Evolutionary conservation across 495 filamentous ascomycete genomes (phyloP), one percentile per base, ranked within the genome.

Genomic region (Lophiostoma macrostomum): DNA sequence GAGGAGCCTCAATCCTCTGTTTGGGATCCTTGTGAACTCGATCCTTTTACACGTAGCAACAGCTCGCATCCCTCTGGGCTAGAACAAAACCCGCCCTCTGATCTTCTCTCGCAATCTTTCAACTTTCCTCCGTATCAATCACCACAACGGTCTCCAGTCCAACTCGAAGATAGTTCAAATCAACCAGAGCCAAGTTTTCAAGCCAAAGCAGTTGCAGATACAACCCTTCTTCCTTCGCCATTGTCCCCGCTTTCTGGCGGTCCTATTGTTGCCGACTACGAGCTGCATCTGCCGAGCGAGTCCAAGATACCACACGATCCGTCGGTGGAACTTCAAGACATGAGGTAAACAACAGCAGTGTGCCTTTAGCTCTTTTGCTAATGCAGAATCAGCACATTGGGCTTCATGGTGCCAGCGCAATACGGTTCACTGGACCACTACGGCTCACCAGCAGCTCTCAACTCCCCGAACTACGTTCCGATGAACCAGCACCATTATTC

Each of bases 331-430:
- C 31, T 60, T 32, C 60, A 60, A 54, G 56, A 64, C 51, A 64
- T 64, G 60, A 64, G 60, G 60, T 60, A 53, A 22, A 18, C 24
- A 10, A 14, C 34, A 37, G 13, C 7, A 35, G 10, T 12, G 4
- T 27, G 4, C 23, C 16, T 49, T 22, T 25, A 18, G 5, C 3
- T 23, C 28, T 4, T 32, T 4, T 39, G 27, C 48, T 62, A 20
- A 58, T 14, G 13, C 14, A 20, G 13, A 28, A 4, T 3, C 32
- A 64, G 60, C 56, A 52, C 50, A 31, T 49, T 64, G 56, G 55
- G 41, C 19, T 59, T 60, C 35, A 59, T 60, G 56, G 49, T 54
- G 50, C 60, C 60, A 36, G 51, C 56, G 46, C 60, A 55, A 29
- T 64, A 59, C 52, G 60, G 49, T 38, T 45, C 36, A 31, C 31